phyloP scores from a whole-genome alignment of 257 asterid genomes.

The Ehretia macrophylla region DNA sequence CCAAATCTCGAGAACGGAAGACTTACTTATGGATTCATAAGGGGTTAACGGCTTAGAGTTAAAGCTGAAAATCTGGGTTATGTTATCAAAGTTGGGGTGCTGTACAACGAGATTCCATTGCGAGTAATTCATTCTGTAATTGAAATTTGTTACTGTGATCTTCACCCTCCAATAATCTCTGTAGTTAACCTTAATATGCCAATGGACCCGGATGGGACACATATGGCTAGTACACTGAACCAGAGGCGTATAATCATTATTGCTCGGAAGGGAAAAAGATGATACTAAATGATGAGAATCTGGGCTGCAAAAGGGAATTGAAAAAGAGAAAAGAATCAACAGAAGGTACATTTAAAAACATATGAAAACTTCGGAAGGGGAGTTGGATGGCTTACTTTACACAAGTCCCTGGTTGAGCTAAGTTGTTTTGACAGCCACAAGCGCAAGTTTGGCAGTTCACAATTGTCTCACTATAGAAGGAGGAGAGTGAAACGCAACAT shows the following conservation, averaged over 20 bases:
- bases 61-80: constrained; percentile 44
- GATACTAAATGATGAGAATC: constrained; percentile 27
- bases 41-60: constrained; percentile 31
- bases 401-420: constrained; percentile 29
- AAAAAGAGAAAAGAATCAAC: constrained; percentile 20
- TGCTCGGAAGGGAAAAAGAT: constrained; percentile 14
- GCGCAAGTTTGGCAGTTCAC: constrained; percentile 63
- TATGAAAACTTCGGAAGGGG: not conserved
- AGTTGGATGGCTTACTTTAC: constrained; percentile 26
- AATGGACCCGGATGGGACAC: constrained; percentile 54
- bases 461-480: constrained; percentile 61
- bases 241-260: constrained; percentile 12
- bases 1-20: not conserved
- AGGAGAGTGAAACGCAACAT: constrained; percentile 73
- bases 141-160: constrained; percentile 36
- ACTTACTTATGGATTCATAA: constrained; percentile 37
- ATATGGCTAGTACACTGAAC: constrained; percentile 39
- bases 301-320: constrained; percentile 17
- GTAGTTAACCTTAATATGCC: constrained; percentile 49
- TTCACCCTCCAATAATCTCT: constrained; percentile 48
- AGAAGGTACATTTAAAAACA: constrained; percentile 33
- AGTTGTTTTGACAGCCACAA: constrained; percentile 50
- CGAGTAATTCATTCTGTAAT: constrained; percentile 40
- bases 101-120: constrained; percentile 46
- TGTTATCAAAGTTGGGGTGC: constrained; percentile 42